A percentile compares a stretch with the other conserved stretches of the same genome.
Evolutionary conservation across 495 filamentous ascomycete species (phyloP).

Genomic region (Tetracladium marchalianum): DNA sequence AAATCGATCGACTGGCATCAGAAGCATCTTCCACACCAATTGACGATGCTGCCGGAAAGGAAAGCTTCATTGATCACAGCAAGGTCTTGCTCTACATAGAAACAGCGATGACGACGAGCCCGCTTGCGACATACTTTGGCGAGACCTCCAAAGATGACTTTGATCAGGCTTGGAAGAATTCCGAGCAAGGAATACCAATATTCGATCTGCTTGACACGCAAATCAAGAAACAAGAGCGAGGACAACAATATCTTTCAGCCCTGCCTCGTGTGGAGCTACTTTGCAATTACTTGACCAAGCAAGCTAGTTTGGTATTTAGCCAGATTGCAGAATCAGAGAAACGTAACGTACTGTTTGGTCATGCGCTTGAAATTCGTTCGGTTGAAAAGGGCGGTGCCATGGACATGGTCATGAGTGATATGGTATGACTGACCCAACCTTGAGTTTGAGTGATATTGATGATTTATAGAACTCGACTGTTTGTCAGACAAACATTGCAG

Average conservation of each 20-base stretch:
- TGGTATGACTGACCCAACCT: background rate
- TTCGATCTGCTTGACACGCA: slow-evolving; percentile 37
- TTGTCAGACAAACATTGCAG: slow-evolving; percentile 27
- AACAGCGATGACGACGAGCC: slow-evolving; percentile 35
- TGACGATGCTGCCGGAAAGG: slow-evolving; percentile 45
- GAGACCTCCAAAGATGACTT: slow-evolving; percentile 21
- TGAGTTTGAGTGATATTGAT: background rate
- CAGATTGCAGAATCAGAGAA: slow-evolving; percentile 46
- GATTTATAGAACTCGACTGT: slow-evolving; percentile 20
- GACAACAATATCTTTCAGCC: slow-evolving; percentile 25
- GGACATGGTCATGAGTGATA: slow-evolving; percentile 18
- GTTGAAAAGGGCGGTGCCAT: slow-evolving; percentile 22
- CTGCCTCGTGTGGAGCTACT: slow-evolving; percentile 35
- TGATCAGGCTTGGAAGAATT: slow-evolving; percentile 10
- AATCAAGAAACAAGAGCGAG: slow-evolving; percentile 31
- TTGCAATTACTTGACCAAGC: slow-evolving; percentile 29
- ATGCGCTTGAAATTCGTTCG: slow-evolving; percentile 26
- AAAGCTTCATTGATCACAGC: slow-evolving; percentile 41
- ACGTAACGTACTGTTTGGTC: slow-evolving; percentile 42
- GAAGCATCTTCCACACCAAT: slow-evolving; percentile 29
- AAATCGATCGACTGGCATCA: slow-evolving; percentile 58
- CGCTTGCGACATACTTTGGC: slow-evolving; percentile 30
- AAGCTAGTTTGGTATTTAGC: slow-evolving; percentile 32
- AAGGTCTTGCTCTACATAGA: slow-evolving; percentile 45
- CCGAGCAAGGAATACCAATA: slow-evolving; percentile 25